These are phyloP conservation scores for Pleoardoris graminearum DNA, from an alignment of 2,329 filamentous ascomycete species.

Conservation along the genomic window DNA sequence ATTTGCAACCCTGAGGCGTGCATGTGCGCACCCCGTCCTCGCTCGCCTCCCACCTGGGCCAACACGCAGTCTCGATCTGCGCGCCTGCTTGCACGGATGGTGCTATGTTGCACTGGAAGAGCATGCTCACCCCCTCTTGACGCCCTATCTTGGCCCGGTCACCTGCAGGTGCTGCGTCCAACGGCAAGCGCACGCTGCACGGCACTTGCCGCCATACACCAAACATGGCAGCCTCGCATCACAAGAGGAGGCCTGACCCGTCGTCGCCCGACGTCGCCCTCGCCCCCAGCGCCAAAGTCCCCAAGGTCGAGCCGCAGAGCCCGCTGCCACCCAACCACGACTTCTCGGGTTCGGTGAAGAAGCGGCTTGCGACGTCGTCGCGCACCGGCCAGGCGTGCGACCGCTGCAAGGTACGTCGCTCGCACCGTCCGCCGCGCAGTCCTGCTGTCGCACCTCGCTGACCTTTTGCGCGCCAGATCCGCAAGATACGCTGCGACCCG, in stretches of 20 bases:
- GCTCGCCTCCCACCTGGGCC: background rate
- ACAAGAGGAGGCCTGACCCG: slow-evolving; percentile 1
- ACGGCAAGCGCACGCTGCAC: slow-evolving; percentile 1
- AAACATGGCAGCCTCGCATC: background rate
- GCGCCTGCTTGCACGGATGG: background rate
- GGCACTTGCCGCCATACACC: slow-evolving; percentile 4
- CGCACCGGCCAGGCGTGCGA: slow-evolving; percentile 85
- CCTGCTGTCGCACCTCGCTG: slow-evolving; percentile 1
- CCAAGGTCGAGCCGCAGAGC: slow-evolving; percentile 38
- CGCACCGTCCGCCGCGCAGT: background rate
- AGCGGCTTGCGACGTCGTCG: slow-evolving; percentile 58
- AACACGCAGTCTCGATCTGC: background rate
- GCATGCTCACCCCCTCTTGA: background rate
- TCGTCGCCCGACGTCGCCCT: slow-evolving; percentile 19
- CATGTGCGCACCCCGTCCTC: slow-evolving; percentile 1
- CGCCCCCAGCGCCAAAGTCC: slow-evolving; percentile 28
- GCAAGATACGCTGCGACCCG: slow-evolving; percentile 87
- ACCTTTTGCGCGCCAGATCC: slow-evolving; percentile 57
- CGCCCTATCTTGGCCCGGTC: background rate
- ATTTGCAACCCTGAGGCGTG: background rate
- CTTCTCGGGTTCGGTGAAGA: slow-evolving; percentile 50
- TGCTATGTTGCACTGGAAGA: background rate
- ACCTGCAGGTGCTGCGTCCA: slow-evolving; percentile 1
- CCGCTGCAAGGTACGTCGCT: slow-evolving; percentile 72
- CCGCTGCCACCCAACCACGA: slow-evolving; percentile 25